phyloP scores from a whole-genome alignment of 495 filamentous ascomycete genomes.

The Pyronema omphalodes region DNA sequence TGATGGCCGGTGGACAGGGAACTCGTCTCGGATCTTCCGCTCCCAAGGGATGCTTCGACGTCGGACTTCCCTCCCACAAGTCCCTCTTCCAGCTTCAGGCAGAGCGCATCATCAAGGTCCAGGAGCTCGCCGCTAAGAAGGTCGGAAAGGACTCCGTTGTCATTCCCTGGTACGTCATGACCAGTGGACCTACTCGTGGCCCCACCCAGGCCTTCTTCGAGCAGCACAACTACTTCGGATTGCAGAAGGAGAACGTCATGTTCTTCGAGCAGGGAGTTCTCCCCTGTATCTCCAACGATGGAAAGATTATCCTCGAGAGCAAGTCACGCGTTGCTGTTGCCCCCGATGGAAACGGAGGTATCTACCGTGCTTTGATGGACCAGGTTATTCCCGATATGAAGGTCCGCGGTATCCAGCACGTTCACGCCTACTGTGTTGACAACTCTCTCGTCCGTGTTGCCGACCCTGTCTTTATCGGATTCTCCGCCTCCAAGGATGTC shows the following conservation, averaged over 20 bases:
- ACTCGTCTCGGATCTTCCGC: slow-evolving; percentile 85
- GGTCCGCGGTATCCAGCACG: slow-evolving; percentile 75
- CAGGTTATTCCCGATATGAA: slow-evolving; percentile 78
- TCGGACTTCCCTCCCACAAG: slow-evolving; percentile 80
- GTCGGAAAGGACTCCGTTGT: slow-evolving; percentile 45
- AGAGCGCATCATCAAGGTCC: slow-evolving; percentile 77
- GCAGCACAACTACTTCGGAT: slow-evolving; percentile 74
- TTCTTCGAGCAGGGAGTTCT: slow-evolving; percentile 97
- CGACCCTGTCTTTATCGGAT: slow-evolving; percentile 89
- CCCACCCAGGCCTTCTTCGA: slow-evolving; percentile 88
- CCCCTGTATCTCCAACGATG: slow-evolving; percentile 92
- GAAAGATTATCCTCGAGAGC: slow-evolving; percentile 84
- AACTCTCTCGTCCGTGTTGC: slow-evolving; percentile 98
- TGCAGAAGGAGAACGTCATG: slow-evolving; percentile 64
- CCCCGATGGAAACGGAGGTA: slow-evolving; percentile 94
- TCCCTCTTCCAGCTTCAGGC: slow-evolving; percentile 94
- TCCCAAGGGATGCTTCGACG: slow-evolving; percentile 93
- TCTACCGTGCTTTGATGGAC: slow-evolving; percentile 82
- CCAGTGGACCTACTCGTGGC: slow-evolving; percentile 81
- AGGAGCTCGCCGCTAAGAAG: slow-evolving; percentile 58
- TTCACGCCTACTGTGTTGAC: slow-evolving; percentile 95
- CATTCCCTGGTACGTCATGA: slow-evolving; percentile 99
- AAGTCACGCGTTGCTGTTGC: slow-evolving; percentile 82
- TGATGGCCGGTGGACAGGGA: slow-evolving; percentile 80
- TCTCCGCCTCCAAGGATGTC: slow-evolving; percentile 70